Base-by-base conservation (phyloP, 768 basidiomycete species). In the Lanmaoa rubissima region DNA sequence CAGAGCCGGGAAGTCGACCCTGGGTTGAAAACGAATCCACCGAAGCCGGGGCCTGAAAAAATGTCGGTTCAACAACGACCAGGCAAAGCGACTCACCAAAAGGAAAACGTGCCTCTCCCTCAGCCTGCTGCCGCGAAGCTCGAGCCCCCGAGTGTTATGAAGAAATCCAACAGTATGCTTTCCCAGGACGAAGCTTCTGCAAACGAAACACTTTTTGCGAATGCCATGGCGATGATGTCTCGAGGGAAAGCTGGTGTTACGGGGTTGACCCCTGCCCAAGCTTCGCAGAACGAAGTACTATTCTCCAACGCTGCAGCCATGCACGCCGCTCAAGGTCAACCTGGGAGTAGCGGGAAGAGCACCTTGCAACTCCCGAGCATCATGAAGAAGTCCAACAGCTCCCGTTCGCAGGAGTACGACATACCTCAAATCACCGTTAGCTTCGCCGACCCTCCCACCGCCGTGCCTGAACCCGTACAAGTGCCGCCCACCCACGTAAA, bases 361-460 rank as follows among this genome's bases (percentile, higher is more conserved):
- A 51, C 48, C 10, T 34, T 62, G 4, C 65, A 61, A 8, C 65
- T 61, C 4, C 61, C 69, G 1, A 62, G 62, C 45, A 51, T 58
- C 38, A 57, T 69, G 61, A 73, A 71, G 46, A 69, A 69, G 45
- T 63, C 65, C 9, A 58, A 44, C 36, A 69, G 71, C 24, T 40
- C 66, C 26, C 71, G 66, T 43, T 63, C 57, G 11, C 64, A 69
- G 14, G 66, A 70, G 40, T 26, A 59, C n/a, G 66, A 69, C 54
- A 31, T 68, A 43, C 68, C 68, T 28, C 64, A 63, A 2, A 67
- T 71, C 43, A 69, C 65, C 10, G 55, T 72, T 11, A 70, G 61
- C 45, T 55, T 71, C 21, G 65, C 65, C 5, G 63, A 64, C 32
- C 36, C 43, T 4, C 45, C 51, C 5, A 12, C 51, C 40, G 2